Evolutionary conservation across 176 grass and related monocot genomes (phyloP), one percentile per base, ranked within the genome.

Genomic region (Eragrostis curvula): DNA sequence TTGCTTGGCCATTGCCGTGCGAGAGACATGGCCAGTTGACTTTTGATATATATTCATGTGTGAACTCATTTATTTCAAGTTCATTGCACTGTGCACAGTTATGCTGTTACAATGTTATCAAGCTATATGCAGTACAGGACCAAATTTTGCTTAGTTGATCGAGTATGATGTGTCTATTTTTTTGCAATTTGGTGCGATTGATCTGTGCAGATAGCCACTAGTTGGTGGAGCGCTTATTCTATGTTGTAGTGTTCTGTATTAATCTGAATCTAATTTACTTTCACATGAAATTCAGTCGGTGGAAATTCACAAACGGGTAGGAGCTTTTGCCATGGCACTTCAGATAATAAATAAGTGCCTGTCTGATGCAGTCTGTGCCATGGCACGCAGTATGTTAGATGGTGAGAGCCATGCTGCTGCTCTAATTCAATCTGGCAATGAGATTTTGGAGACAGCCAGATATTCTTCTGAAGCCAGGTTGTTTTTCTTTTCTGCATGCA

Each of bases 331-430:
- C 23, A 84, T 93, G 87, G 96, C 96, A 80, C 88, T 99, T 63
- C 93, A 99, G 87, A 99, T 83, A 49, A 93, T 99, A 81, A 99
- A 99, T 70, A 99, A 94, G 68, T 99, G 93, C 78, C 83, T 99
- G 32, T 99, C 93, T 5, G 93, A 99, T 90, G 93, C 79, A 62
- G 89, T 99, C 42, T 99, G 96, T 88, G 89, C 93, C 77, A 86
- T 96, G 82, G 75, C 87, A 70, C 87, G 75, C 20, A 92, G 81
- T 77, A 94, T 70, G 85, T 63, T 92, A 68, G 93, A 99, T 82
- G 89, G 91, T 5, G 93, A 96, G 75, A 96, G 88, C 63, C 91
- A 68, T 70, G 93, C 96, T 90, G 51, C 85, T 82, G 68, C 87
- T 83, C 83, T 96, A 67, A 88, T 99, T 87, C 80, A 95, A 80